These are phyloP conservation scores for Ceratopteris richardii DNA, from an alignment of 75 land plant genomes.

Conservation along the genomic window DNA sequence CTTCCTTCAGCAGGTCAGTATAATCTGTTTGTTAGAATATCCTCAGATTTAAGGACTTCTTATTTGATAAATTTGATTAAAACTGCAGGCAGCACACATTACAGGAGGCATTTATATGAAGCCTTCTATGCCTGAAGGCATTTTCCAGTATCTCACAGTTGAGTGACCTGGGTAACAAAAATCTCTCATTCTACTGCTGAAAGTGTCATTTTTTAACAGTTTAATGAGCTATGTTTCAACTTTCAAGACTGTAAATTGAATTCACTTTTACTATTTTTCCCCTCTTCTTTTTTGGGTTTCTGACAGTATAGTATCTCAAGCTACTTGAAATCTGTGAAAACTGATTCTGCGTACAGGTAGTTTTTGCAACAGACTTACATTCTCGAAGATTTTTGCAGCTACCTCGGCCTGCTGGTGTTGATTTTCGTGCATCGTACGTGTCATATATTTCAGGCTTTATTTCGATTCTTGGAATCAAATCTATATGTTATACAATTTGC, in stretches of 20 bases:
- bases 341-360: slow-evolving; percentile 63
- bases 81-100: slow-evolving; percentile 78
- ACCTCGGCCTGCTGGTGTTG: slow-evolving; percentile 87
- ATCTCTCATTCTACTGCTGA: too few species aligned
- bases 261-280: too few species aligned
- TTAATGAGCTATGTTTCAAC: too few species aligned
- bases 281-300: too few species aligned
- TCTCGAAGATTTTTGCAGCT: slow-evolving; percentile 79
- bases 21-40: too few species aligned
- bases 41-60: too few species aligned
- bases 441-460: too few species aligned
- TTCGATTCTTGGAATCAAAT: neutral
- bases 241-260: too few species aligned
- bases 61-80: too few species aligned
- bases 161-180: slow-evolving; percentile 9
- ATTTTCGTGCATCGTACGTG: slow-evolving; percentile 96
- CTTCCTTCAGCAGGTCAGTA: slow-evolving; percentile 79
- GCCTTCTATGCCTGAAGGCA: slow-evolving; percentile 73
- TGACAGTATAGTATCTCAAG: too few species aligned
- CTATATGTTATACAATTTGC: neutral
- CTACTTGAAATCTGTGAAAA: too few species aligned
- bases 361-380: slow-evolving; percentile 86
- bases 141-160: slow-evolving; percentile 79
- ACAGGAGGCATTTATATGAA: slow-evolving; percentile 94
- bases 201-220: too few species aligned